A percentile compares a stretch with the other conserved stretches of the same genome.
Evolutionary conservation across 1,284 basidiomycete species (phyloP).

Genomic region (Kwoniella shivajii): DNA sequence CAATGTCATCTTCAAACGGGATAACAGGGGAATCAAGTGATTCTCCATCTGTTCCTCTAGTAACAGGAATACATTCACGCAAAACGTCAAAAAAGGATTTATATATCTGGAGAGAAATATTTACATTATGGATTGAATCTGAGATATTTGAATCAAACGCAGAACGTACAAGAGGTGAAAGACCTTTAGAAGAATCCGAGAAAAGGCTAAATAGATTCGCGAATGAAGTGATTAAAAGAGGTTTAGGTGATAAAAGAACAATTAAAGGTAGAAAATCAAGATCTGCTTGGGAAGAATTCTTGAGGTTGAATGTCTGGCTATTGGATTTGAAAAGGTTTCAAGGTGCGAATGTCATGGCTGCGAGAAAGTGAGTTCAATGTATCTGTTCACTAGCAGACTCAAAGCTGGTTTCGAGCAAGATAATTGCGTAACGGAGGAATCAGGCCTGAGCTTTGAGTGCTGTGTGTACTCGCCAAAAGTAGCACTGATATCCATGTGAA

Average conservation of each 20-base stretch:
- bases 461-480: too few species aligned
- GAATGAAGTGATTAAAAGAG: constrained; percentile 65
- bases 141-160: constrained; percentile 81
- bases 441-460: neutral
- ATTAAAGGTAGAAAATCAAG: constrained; percentile 67
- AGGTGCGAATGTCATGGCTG: constrained; percentile 83
- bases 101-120: constrained; percentile 91
- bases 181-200: constrained; percentile 73
- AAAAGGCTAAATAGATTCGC: constrained; percentile 70
- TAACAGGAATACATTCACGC: neutral
- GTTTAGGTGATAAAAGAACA: constrained; percentile 63
- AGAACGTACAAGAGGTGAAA: constrained; percentile 75
- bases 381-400: too few species aligned
- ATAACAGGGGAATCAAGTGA: neutral
- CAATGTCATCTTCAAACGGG: constrained; percentile 1
- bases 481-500: neutral
- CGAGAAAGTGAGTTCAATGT: constrained; percentile 61
- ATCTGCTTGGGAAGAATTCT: constrained; percentile 73
- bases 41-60: neutral
- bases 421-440: neutral
- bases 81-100: constrained; percentile 61
- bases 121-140: constrained; percentile 80
- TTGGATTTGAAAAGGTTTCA: constrained; percentile 88
- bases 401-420: too few species aligned
- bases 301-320: constrained; percentile 78